Evolutionary conservation across 2,329 filamentous ascomycete species (phyloP).

Genomic region (Tolypocladium inflatum): DNA sequence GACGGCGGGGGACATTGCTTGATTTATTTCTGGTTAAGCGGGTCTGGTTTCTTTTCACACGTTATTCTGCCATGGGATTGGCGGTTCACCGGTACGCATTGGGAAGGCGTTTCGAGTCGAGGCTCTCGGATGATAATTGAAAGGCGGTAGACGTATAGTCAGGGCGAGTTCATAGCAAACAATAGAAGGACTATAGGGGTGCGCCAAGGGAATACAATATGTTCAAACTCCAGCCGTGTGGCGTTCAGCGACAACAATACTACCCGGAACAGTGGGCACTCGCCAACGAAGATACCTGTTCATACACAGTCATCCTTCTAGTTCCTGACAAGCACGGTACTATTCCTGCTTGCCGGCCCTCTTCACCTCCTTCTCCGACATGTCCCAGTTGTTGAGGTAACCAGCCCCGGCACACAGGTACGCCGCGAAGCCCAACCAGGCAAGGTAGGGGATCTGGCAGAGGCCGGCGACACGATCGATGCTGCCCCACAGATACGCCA

Average conservation of each 20-base stretch:
- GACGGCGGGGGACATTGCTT: not conserved
- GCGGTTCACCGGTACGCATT: not conserved
- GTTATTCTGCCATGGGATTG: slow-evolving; percentile 8
- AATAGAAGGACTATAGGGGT: not conserved
- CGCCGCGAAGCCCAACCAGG: slow-evolving; percentile 79
- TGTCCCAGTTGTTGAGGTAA: slow-evolving; percentile 59
- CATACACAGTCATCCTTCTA: not conserved
- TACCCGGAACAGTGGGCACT: no score
- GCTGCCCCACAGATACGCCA: slow-evolving; percentile 67
- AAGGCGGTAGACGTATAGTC: not conserved
- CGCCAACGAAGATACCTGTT: no score
- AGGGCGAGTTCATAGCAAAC: not conserved
- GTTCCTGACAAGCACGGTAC: not conserved
- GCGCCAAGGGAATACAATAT: not conserved
- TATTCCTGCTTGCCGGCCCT: slow-evolving; percentile 10
- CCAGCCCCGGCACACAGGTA: slow-evolving; percentile 68
- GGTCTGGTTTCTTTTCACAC: slow-evolving; percentile 1
- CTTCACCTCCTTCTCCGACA: slow-evolving; percentile 26
- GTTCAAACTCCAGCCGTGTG: not conserved
- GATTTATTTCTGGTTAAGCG: not conserved
- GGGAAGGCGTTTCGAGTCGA: not conserved
- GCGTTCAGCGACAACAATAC: no score
- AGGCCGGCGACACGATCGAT: slow-evolving; percentile 66
- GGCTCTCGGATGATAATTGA: not conserved
- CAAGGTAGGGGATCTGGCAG: slow-evolving; percentile 72